Base-by-base conservation (phyloP, 768 basidiomycete species). In the Boletus insuetus region DNA sequence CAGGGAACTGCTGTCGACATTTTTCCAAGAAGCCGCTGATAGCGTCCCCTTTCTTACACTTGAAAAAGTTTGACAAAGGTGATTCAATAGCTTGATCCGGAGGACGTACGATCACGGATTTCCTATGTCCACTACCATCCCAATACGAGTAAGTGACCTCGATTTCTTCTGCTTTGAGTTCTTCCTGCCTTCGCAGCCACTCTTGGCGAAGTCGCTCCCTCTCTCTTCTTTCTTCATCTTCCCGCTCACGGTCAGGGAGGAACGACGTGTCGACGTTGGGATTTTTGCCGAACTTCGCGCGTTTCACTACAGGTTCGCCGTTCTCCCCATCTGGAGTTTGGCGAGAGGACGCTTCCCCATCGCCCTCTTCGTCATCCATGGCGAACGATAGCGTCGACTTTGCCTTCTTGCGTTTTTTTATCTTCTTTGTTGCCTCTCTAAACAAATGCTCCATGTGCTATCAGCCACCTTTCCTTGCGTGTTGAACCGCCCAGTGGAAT, bases 1-100 rank as follows among this genome's bases (percentile, higher is more conserved):
- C 95, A 3, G 95, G 89, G 67, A 97, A 92, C 63, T 98, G 95
- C 49, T 84, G 82, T 29, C 95, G 81, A 64, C 94, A 97, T 72
- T 94, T 98, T 65, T 95, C 92, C 61, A 99, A 75, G 73, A 99
- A 98, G 10, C 74, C 75, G 3, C 85, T 82, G 55, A 99, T 84
- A 46, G 87, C 83, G 66, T 99, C 94, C 29, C 96, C 95, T 70
- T 99, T 99, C 81, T 93, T 96, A 73, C 95, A 98, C 96, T 98
- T 34, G 44, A 39, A 29, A 56, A 49, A 3, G 14, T 0, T 35
- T 55, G 11, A 42, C 31, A 55, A 58, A 12, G 13, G 6, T 13
- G 12, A 48, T 37, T 37, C 17, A 26, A 39, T 46, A 10, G 17
- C 24, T 12, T 26, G 35, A 34, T 46, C 4, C 42, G 16, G 29